Evolutionary conservation across 257 asterid genomes (phyloP).

Genomic region (Rauvolfia tetraphylla): DNA sequence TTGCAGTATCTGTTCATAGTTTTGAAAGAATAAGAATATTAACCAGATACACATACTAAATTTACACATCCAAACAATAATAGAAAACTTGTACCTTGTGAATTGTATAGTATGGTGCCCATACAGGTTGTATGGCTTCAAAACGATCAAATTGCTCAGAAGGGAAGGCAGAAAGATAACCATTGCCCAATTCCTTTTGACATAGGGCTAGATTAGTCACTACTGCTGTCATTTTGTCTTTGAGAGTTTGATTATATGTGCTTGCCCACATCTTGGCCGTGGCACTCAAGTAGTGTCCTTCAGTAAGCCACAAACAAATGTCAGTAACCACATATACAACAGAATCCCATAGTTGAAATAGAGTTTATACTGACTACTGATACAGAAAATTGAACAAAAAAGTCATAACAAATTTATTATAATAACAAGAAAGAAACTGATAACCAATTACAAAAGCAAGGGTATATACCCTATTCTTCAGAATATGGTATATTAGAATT

Average conservation of each 20-base stretch:
- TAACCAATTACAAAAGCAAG: no score
- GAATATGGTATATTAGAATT: neutral
- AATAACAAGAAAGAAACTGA: no score
- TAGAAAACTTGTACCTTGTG: conserved; percentile 54
- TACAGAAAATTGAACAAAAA: no score
- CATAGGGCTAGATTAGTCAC: conserved; percentile 55
- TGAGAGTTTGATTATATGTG: no score
- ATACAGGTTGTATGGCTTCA: conserved; percentile 60
- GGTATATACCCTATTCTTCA: conserved; percentile 76
- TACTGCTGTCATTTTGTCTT: conserved; percentile 48
- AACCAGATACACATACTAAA: neutral
- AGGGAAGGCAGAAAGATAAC: conserved; percentile 90
- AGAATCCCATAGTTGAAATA: no score
- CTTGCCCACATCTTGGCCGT: no score
- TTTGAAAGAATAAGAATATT: neutral
- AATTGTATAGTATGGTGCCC: conserved; percentile 94
- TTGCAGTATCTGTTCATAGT: conserved; percentile 57
- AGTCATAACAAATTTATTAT: no score
- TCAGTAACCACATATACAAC: conserved; percentile 86
- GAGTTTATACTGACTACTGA: no score
- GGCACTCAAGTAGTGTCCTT: no score
- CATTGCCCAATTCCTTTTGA: conserved; percentile 66
- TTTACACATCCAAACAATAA: neutral
- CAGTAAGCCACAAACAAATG: conserved; percentile 49
- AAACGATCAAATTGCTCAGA: no score